Conservation (phyloP, 2,329 filamentous ascomycete species). For the Blastomyces parvus region DNA sequence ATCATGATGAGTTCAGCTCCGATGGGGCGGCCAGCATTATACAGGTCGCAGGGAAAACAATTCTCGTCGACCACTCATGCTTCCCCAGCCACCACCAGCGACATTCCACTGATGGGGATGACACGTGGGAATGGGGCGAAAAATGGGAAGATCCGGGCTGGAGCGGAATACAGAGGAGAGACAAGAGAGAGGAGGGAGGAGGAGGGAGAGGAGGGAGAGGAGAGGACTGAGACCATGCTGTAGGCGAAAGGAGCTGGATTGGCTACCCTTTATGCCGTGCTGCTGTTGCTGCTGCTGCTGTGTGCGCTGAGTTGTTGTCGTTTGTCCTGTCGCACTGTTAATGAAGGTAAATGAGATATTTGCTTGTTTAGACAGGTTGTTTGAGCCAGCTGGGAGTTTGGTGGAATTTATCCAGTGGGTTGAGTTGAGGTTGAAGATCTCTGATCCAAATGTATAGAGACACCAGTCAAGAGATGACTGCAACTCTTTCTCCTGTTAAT, state of each 20-base stretch:
- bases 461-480: neutral
- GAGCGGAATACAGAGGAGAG: neutral
- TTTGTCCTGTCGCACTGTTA: neutral
- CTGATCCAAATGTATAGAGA: too few species aligned
- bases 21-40: neutral
- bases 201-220: neutral
- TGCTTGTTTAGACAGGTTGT: neutral
- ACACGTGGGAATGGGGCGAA: constrained; percentile 6
- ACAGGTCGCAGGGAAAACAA: too few species aligned
- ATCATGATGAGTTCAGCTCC: constrained; percentile 2
- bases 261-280: neutral
- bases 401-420: neutral
- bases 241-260: neutral
- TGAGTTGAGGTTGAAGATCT: neutral
- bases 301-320: neutral
- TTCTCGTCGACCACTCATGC: neutral
- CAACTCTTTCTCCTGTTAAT: neutral
- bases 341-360: neutral
- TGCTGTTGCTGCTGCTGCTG: neutral
- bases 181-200: neutral
- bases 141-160: neutral
- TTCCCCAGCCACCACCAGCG: neutral
- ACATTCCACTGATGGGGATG: neutral
- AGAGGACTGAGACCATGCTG: neutral
- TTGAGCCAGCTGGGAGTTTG: neutral